Conservation (phyloP, 768 basidiomycete genomes). For the Botryobasidium botryosum region DNA sequence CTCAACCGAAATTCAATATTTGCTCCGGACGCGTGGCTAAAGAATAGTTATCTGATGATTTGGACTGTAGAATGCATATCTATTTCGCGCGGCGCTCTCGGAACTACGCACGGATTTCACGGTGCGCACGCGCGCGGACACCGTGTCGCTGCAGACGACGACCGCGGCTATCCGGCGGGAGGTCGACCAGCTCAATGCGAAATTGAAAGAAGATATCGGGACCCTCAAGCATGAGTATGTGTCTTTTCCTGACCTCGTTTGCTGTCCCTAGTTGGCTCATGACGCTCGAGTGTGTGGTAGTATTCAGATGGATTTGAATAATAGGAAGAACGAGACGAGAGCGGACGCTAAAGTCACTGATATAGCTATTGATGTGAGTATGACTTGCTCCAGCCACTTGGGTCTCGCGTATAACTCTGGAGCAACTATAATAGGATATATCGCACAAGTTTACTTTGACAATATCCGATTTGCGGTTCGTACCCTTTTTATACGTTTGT, state of each 20-base stretch:
- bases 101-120: slow-evolving; percentile 79
- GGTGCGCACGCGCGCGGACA: slow-evolving; percentile 68
- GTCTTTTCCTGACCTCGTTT: slow-evolving; percentile 6
- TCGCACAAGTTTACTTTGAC: slow-evolving; percentile 57
- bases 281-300: slow-evolving; percentile 25
- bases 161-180: slow-evolving; percentile 69
- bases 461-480: slow-evolving; percentile 49
- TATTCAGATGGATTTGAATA: slow-evolving; percentile 93
- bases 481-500: not conserved
- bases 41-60: not conserved
- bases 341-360: slow-evolving; percentile 71
- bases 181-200: slow-evolving; percentile 66
- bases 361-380: slow-evolving; percentile 36
- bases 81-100: slow-evolving; percentile 84
- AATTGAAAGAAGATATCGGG: slow-evolving; percentile 85
- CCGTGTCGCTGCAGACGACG: slow-evolving; percentile 59
- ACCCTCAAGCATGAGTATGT: slow-evolving; percentile 86
- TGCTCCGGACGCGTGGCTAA: not conserved
- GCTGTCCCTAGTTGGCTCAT: not conserved
- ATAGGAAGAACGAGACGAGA: slow-evolving; percentile 78
- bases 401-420: not conserved
- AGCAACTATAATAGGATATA: slow-evolving; percentile 35
- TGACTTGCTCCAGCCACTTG: not conserved
- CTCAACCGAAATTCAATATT: not conserved
- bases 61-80: slow-evolving; percentile 65